Conservation (phyloP, 2,329 filamentous ascomycete genomes). For the Fusarium chaquense region DNA sequence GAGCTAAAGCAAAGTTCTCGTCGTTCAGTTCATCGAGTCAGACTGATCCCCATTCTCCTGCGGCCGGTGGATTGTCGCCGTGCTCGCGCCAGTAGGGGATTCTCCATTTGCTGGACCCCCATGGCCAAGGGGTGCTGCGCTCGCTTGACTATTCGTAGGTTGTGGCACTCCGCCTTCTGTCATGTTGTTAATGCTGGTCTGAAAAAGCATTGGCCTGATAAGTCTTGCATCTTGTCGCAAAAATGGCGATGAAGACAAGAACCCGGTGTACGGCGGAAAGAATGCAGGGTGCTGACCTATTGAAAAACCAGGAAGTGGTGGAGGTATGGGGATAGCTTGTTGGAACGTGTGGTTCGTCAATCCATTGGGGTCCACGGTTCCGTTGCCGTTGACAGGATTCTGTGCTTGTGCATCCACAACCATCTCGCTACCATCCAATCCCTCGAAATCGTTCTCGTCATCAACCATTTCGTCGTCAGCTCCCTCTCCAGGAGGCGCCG, state of each 20-base stretch:
- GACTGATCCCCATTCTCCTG: conserved; percentile 35
- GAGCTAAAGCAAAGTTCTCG: conserved; percentile 22
- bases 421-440: conserved; percentile 56
- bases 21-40: conserved; percentile 43
- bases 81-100: conserved; percentile 51
- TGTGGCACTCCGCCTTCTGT: conserved; percentile 42
- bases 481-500: conserved; percentile 45
- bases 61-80: conserved; percentile 52
- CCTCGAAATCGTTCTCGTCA: conserved; percentile 60
- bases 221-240: conserved; percentile 34
- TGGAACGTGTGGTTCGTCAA: conserved; percentile 25
- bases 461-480: conserved; percentile 60
- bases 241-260: conserved; percentile 36
- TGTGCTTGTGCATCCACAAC: conserved; percentile 51
- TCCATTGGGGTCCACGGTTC: conserved; percentile 12
- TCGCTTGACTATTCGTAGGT: conserved; percentile 41
- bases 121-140: conserved; percentile 48
- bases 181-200: conserved; percentile 49
- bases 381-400: conserved; percentile 40
- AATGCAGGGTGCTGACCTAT: conserved; percentile 42
- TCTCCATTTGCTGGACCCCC: conserved; percentile 43
- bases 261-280: conserved; percentile 34
- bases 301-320: conserved; percentile 43
- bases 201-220: conserved; percentile 41
- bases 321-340: conserved; percentile 48